phyloP scores from a whole-genome alignment of 2,329 filamentous ascomycete species.

The Sordariomycetes sp. region DNA sequence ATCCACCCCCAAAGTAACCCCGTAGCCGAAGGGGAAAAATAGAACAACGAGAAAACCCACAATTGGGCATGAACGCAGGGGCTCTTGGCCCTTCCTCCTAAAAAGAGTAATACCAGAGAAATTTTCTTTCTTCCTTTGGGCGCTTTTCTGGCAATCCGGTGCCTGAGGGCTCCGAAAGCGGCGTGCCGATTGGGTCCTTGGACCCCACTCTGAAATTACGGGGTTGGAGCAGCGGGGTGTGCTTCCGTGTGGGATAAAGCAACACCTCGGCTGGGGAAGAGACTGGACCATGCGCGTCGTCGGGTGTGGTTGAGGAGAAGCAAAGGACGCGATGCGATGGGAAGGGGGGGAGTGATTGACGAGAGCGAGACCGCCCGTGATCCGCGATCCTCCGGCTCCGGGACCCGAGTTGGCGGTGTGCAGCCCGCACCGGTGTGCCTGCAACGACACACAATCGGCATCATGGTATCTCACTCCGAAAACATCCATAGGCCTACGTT shows the following conservation, averaged over 20 bases:
- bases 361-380: too few species aligned
- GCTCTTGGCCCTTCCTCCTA: not conserved
- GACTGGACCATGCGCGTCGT: too few species aligned
- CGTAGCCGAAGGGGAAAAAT: not conserved
- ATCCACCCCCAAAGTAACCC: not conserved
- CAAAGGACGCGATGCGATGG: too few species aligned
- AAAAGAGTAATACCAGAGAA: not conserved
- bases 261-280: too few species aligned
- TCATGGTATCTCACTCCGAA: too few species aligned
- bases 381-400: too few species aligned
- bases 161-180: not conserved
- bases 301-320: too few species aligned
- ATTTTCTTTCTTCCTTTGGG: not conserved
- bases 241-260: not conserved
- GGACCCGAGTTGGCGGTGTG: too few species aligned
- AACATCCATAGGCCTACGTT: not conserved
- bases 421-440: not conserved
- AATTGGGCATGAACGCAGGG: not conserved
- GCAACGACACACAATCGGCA: not conserved
- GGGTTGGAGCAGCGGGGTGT: not conserved
- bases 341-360: too few species aligned
- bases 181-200: not conserved
- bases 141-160: too few species aligned
- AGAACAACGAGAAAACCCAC: not conserved
- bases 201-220: not conserved